Evolutionary conservation across 2,329 filamentous ascomycete species (phyloP), one percentile per base, ranked within the genome.

Genomic region (Pezicula neosporulosa): DNA sequence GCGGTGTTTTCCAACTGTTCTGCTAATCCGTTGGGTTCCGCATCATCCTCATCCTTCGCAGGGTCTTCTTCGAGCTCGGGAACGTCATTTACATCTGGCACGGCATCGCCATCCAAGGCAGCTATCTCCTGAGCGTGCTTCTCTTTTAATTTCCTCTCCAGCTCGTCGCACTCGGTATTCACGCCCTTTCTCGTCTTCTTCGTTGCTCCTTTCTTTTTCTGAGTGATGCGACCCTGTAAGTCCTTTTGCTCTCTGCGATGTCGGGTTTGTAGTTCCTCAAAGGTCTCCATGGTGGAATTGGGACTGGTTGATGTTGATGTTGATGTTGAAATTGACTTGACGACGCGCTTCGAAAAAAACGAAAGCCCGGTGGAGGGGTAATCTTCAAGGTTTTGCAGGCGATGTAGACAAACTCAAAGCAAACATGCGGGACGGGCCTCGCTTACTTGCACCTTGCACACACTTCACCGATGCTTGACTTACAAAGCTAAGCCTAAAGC

Each of bases 181-280:
- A 93, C 76, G 27, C 86, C 85, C 67, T 87, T 90, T 63, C 75
- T 82, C 60, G 79, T 92, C 82, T 84, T 90, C 73, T 97, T 99
- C 44, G 87, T 95, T 15, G 94, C 92, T 60, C 89, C 87, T 77
- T 97, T 97, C 78, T 97, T 99, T 79, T 97, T 97, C 72, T 87
- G 91, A 5, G 90, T 97, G 64, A 95, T 85, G 53, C 87, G 85
- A 47, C 83, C 81, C 68, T 96, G 89, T 24, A 99, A 78, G 55
- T 97, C 93, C 61, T 85, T 86, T 68, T 88, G 85, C 72, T 99
- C 93, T 70, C 90, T 94, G 63, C 90, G 85, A 68, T 99, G 94
- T 44, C 86, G 87, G 36, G 84, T 75, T 62, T 90, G 85, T 50
- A 94, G 73, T 56, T 89, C 85, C 54, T 97, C 92, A 70, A 94